A percentile compares a stretch with the other conserved stretches of the same genome.
These are phyloP conservation scores for Aspergillus taichungensis DNA, from an alignment of 495 filamentous ascomycete genomes.

Conservation along the genomic window DNA sequence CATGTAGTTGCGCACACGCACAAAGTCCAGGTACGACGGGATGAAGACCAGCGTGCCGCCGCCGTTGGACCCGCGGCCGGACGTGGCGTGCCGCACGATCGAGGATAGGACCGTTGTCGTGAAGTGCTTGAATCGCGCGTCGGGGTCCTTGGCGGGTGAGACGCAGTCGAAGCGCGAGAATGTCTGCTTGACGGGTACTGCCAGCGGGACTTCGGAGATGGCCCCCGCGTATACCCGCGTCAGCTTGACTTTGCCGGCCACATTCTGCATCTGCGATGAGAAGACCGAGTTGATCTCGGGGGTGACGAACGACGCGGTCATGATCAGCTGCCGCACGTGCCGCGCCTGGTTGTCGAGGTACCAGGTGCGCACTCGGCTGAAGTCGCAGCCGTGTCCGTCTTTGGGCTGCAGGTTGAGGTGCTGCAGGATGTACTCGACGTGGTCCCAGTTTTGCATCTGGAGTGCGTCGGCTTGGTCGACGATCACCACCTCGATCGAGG, in stretches of 20 bases:
- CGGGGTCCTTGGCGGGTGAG: constrained; percentile 63
- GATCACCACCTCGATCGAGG: constrained; percentile 81
- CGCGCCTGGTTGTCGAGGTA: constrained; percentile 80
- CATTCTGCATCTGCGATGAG: constrained; percentile 68
- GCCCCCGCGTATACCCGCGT: constrained; percentile 57
- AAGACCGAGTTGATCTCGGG: constrained; percentile 80
- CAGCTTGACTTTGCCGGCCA: constrained; percentile 65
- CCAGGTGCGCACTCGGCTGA: constrained; percentile 82
- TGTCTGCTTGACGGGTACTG: constrained; percentile 67
- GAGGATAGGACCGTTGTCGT: constrained; percentile 66
- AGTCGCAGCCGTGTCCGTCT: constrained; percentile 89
- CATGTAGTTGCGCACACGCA: constrained; percentile 85
- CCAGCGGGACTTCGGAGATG: constrained; percentile 54
- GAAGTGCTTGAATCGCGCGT: constrained; percentile 89
- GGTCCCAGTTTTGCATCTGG: constrained; percentile 98
- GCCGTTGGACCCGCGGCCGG: constrained; percentile 29
- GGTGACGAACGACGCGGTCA: constrained; percentile 74
- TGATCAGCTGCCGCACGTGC: constrained; percentile 73
- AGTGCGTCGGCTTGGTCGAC: constrained; percentile 90
- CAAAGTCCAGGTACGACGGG: constrained; percentile 87
- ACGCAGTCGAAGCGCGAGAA: constrained; percentile 80
- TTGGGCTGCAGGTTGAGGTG: constrained; percentile 87
- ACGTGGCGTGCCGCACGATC: constrained; percentile 49
- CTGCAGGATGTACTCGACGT: constrained; percentile 80
- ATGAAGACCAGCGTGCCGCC: constrained; percentile 75